Conservation (phyloP, 345 rosid species). For the Aquilaria yunnanensis region DNA sequence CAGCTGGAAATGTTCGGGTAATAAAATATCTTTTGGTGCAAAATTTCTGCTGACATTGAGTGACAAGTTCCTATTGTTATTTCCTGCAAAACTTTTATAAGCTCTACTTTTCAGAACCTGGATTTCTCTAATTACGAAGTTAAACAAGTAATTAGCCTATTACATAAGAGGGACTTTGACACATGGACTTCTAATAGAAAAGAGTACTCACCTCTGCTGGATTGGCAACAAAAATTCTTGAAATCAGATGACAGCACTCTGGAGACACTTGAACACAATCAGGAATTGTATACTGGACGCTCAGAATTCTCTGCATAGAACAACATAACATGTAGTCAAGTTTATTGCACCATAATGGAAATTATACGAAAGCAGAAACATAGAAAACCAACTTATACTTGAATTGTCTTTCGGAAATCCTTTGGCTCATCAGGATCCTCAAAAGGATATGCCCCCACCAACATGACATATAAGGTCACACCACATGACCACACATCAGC, state of each 20-base stretch:
- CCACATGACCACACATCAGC: slow-evolving; percentile 99
- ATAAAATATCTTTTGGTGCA: too few species aligned
- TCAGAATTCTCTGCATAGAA: slow-evolving; percentile 64
- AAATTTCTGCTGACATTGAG: too few species aligned
- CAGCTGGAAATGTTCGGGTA: too few species aligned
- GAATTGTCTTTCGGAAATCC: slow-evolving; percentile 82
- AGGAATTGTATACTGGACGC: slow-evolving; percentile 82
- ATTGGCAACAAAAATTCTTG: slow-evolving; percentile 81
- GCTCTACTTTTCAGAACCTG: too few species aligned
- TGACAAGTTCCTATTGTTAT: too few species aligned
- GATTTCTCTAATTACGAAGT: too few species aligned
- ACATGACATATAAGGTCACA: slow-evolving; percentile 88
- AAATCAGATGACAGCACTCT: slow-evolving; percentile 74
- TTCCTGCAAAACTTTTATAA: not conserved
- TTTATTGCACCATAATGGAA: not conserved
- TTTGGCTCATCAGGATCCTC: slow-evolving; percentile 97
- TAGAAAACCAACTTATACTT: slow-evolving; percentile 27
- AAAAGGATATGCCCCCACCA: slow-evolving; percentile 93
- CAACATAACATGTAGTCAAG: not conserved
- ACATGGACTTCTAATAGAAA: too few species aligned
- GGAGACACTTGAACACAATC: slow-evolving; percentile 65
- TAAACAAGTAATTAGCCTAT: too few species aligned
- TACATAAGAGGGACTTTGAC: too few species aligned
- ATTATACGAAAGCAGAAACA: not conserved
- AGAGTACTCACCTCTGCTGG: slow-evolving; percentile 52